Percentiles rank a stretch among this genome's conserved stretches.
These are phyloP conservation scores for Teunomyces kruisii DNA, from an alignment of 805 yeast genomes.

Conservation along the genomic window DNA sequence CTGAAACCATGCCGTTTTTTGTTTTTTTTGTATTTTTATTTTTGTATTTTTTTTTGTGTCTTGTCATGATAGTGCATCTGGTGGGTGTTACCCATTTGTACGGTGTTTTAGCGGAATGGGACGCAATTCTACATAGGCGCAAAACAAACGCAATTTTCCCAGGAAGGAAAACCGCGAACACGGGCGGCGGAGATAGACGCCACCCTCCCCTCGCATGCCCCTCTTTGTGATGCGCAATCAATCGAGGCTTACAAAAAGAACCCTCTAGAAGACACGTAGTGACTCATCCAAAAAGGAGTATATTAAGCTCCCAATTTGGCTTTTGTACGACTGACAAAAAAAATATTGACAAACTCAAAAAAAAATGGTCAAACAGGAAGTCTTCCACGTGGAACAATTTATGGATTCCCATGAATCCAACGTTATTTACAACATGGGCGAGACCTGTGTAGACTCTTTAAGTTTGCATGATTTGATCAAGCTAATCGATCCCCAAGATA, in stretches of 20 bases:
- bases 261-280: no score
- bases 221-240: no score
- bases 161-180: no score
- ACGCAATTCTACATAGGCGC: no score
- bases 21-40: neutral
- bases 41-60: neutral
- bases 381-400: slow-evolving; percentile 52
- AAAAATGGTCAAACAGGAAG: slow-evolving; percentile 43
- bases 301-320: no score
- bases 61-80: neutral
- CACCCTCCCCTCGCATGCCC: no score
- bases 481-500: slow-evolving; percentile 1
- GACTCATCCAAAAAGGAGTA: neutral
- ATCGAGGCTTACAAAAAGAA: no score
- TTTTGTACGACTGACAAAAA: no score
- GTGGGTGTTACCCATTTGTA: neutral
- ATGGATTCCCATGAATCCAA: slow-evolving; percentile 50
- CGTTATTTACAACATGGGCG: slow-evolving; percentile 46
- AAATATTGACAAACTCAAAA: neutral
- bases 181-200: no score
- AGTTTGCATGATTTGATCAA: slow-evolving; percentile 21
- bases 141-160: no score
- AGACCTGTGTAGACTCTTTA: slow-evolving; percentile 51
- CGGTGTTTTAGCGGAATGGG: neutral
- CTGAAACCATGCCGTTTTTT: neutral